These are phyloP conservation scores for Termitomyces sp. DNA, from an alignment of 768 basidiomycete genomes.

Conservation along the genomic window DNA sequence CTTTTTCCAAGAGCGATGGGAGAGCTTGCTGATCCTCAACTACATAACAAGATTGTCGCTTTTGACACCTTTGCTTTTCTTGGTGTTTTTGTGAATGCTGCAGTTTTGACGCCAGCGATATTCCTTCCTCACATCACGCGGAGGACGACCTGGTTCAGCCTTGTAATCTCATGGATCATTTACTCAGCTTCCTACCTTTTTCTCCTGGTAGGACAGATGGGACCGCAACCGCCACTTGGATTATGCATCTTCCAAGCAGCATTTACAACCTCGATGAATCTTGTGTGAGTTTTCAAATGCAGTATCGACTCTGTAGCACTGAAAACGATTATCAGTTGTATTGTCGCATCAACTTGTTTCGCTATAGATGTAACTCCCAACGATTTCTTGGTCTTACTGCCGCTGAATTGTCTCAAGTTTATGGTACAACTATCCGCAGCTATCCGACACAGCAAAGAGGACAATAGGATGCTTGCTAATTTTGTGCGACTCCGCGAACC, in stretches of 20 bases:
- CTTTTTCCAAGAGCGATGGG: not conserved
- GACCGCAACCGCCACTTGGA: not conserved
- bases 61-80: not conserved
- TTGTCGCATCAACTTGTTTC: constrained; percentile 2
- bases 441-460: not conserved
- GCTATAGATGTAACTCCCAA: not conserved
- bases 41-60: not conserved
- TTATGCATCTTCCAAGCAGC: constrained; percentile 2
- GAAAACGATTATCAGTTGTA: not conserved
- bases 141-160: not conserved
- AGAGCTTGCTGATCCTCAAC: not conserved
- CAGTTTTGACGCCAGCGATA: not conserved
- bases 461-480: not conserved
- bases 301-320: not conserved
- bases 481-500: not conserved
- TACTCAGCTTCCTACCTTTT: constrained; percentile 3
- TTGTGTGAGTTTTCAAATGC: not conserved
- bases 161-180: not conserved
- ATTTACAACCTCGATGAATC: not conserved
- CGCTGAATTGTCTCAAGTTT: not conserved
- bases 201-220: not conserved
- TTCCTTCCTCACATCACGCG: not conserved
- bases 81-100: not conserved
- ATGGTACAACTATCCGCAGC: not conserved
- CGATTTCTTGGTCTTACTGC: not conserved